Evolutionary conservation across 2,329 filamentous ascomycete genomes (phyloP), one percentile per base, ranked within the genome.

Genomic region (Alternaria sp.): DNA sequence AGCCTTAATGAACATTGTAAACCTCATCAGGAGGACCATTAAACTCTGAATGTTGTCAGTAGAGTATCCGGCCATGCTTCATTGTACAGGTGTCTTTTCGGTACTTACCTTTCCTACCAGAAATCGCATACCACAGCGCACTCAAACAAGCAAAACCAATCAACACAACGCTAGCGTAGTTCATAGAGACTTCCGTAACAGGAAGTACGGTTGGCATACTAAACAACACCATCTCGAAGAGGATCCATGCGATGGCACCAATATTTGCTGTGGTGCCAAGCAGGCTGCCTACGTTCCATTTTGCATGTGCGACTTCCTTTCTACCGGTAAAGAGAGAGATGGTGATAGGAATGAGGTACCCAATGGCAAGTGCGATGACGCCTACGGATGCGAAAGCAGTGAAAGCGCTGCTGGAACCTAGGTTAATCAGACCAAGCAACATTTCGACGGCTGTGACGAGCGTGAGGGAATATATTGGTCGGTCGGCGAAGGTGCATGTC

Each of bases 391-490:
- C 44, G 3, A 46, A 46, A 3, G 44, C 44, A 20, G 44, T 46
- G 2, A 46, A 44, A 11, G 44, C 44, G 10, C 44, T 46, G 25
- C 44, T 46, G 25, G 44, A 46, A 4, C 44, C 44, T 3, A 46
- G 44, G n/a, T 46, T 28, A 16, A 46, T 46, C 1, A 46, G 20
- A 45, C 43, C 25, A 27, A 27, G 25, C 25, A 27, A 27, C 25
- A 27, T 27, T 20, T 46, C 44, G 5, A 46, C 28, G 25, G 18
- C 25, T 46, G 44, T 46, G 25, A 46, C 25, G 9, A 46, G 25
- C 9, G 25, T 85, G 59, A 86, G 85, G 4, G 86, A 46, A 85
- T 75, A 79, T 34, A 84, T 68, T 0, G 83, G 83, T 18, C 45
- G 54, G 25, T 57, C 60, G 18, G 36, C 36, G 7, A 51, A 30